Conservation (phyloP, 495 filamentous ascomycete species). For the Hyphodiscus hymeniophilus region DNA sequence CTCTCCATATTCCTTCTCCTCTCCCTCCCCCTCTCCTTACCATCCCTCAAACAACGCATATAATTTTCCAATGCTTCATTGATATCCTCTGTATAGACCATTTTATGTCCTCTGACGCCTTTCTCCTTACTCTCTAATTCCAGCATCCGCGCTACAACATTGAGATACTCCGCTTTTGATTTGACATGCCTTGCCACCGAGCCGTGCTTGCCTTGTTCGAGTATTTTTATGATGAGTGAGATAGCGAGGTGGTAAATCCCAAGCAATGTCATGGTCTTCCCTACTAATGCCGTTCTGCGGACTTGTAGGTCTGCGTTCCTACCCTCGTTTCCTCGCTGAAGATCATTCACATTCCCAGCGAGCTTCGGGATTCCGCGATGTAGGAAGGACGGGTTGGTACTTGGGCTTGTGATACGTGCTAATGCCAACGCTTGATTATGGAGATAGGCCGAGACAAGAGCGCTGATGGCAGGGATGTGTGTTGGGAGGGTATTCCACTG, state of each 20-base stretch:
- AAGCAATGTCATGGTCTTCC: conserved; percentile 24
- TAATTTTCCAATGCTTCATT: conserved; percentile 49
- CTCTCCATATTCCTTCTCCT: conserved; percentile 32
- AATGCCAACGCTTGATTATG: conserved; percentile 31
- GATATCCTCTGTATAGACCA: conserved; percentile 51
- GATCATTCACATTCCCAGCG: conserved; percentile 20
- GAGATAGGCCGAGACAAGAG: conserved; percentile 33
- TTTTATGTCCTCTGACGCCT: conserved; percentile 25
- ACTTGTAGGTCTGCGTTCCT: conserved; percentile 24
- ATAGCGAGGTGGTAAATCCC: conserved; percentile 24
- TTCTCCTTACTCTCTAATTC: conserved; percentile 45
- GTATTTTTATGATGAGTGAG: conserved; percentile 17
- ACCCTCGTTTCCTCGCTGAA: conserved; percentile 17
- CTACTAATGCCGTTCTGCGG: conserved; percentile 28
- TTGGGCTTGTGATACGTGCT: conserved; percentile 34
- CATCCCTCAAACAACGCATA: conserved; percentile 42
- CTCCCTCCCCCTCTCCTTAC: conserved; percentile 39
- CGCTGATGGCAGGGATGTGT: conserved; percentile 30
- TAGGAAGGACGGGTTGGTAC: conserved; percentile 43
- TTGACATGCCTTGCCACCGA: conserved; percentile 43
- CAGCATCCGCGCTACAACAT: conserved; percentile 47
- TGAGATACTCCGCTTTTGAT: conserved; percentile 48
- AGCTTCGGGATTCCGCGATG: conserved; percentile 40
- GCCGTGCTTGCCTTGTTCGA: conserved; percentile 60
- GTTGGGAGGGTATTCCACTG: conserved; percentile 21